phyloP scores from a whole-genome alignment of 75 land plant species.

The Pinus tabuliformis region DNA sequence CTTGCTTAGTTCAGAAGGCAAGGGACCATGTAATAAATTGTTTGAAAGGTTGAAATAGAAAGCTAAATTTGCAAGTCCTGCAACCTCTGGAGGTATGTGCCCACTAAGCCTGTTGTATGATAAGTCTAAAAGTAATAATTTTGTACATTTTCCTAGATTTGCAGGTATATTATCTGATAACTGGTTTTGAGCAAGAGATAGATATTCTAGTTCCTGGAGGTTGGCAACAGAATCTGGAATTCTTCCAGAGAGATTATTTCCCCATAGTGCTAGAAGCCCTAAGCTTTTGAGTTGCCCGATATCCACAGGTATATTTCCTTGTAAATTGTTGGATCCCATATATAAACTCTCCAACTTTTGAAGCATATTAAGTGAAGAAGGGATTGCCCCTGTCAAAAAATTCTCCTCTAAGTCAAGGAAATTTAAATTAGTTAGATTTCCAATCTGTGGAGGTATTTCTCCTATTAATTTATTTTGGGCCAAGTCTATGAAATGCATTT shows the following conservation, averaged over 20 bases:
- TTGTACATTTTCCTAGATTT: background rate
- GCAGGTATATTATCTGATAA: background rate
- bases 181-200: background rate
- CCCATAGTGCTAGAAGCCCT: background rate
- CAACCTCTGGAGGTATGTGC: background rate
- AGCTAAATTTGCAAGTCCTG: too few relatives aligned
- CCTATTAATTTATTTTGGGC: background rate
- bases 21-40: too few relatives aligned
- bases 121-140: background rate
- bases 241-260: background rate
- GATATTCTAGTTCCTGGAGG: background rate
- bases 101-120: background rate
- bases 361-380: background rate
- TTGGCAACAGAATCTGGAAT: background rate
- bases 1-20: conserved; percentile 8
- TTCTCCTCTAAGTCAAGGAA: background rate
- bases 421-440: background rate
- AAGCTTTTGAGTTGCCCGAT: background rate
- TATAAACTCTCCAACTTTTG: background rate
- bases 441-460: background rate
- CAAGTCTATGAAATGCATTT: background rate
- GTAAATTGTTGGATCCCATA: background rate
- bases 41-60: too few relatives aligned
- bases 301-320: background rate
- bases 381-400: background rate